Evolutionary conservation across 495 filamentous ascomycete species (phyloP), one percentile per base, ranked within the genome.

Genomic region (Penicillium cataractarum): DNA sequence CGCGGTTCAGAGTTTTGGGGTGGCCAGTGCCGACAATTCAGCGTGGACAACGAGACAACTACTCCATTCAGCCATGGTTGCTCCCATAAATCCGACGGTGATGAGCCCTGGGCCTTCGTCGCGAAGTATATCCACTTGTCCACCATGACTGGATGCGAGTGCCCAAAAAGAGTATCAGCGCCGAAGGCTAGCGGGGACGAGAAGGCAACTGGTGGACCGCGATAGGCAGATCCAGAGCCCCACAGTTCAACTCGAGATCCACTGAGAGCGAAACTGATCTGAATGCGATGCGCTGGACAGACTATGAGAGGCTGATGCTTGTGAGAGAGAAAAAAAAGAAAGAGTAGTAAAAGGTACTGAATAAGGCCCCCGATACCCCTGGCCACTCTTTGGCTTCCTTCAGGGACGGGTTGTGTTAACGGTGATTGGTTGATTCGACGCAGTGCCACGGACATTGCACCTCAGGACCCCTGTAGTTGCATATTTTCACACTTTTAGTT

Each of bases 141-240:
- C 26, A 29, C 26, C 49, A 52, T 21, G n/a, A 26, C 50, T 37
- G 62, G 48, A 40, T 48, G 32, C 62, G 58, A 65, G 55, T 33
- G 27, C 32, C 35, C 68, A 12, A 65, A 73, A 65, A 29, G 57
- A 65, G 74, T 46, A 71, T 50, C 37, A 67, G 32, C 40, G 31
- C 71, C 68, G 74, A 75, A n/a, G 21, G 35, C 56, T 46, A 29
- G 51, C 61, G 62, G 51, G 56, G 58, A 49, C 48, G 40, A 60
- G 52, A 22, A 60, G 21, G 46, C 26, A 40, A 40, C 13, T 17
- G 31, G 40, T 40, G 51, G 57, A 60, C 22, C 48, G 40, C 56
- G 57, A 70, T 71, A 74, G 66, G 70, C 44, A 70, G 68, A 76
- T 71, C 58, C 59, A 64, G 26, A 49, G 65, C 63, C 66, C 71